Conservation (phyloP, 257 asterid species). For the Lantana camara region DNA sequence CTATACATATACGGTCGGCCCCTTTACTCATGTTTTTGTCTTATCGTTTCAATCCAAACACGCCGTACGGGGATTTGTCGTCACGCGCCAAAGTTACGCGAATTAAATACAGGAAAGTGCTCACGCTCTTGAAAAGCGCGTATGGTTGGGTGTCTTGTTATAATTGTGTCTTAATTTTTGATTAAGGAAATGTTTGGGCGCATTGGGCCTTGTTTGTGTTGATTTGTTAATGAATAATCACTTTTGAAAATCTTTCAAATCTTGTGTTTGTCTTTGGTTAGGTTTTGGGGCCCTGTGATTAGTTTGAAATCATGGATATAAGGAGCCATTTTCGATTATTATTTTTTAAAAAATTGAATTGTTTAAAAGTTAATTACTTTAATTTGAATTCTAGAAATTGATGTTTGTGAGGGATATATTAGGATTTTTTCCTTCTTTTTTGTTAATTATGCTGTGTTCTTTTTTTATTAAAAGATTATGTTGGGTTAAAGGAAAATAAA, state of each 20-base stretch:
- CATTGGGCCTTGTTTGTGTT: slow-evolving; percentile 1
- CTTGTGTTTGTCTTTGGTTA: slow-evolving; percentile 15
- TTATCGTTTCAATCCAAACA: background rate
- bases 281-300: background rate
- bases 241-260: slow-evolving; percentile 7
- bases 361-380: background rate
- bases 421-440: background rate
- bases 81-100: background rate
- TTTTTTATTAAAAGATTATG: no score
- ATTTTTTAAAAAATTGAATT: background rate
- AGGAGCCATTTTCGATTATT: slow-evolving; percentile 8
- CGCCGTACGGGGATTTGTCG: background rate
- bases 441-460: background rate
- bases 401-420: background rate
- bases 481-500: no score
- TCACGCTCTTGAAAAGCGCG: slow-evolving; percentile 3
- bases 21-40: slow-evolving; percentile 25
- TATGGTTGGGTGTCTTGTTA: background rate
- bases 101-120: no score
- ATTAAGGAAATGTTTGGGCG: background rate
- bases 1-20: slow-evolving; percentile 34
- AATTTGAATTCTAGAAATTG: background rate
- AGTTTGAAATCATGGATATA: background rate
- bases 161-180: background rate
- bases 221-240: background rate